Conservation (phyloP, 2,329 filamentous ascomycete species). For the Diaporthe ampelina region DNA sequence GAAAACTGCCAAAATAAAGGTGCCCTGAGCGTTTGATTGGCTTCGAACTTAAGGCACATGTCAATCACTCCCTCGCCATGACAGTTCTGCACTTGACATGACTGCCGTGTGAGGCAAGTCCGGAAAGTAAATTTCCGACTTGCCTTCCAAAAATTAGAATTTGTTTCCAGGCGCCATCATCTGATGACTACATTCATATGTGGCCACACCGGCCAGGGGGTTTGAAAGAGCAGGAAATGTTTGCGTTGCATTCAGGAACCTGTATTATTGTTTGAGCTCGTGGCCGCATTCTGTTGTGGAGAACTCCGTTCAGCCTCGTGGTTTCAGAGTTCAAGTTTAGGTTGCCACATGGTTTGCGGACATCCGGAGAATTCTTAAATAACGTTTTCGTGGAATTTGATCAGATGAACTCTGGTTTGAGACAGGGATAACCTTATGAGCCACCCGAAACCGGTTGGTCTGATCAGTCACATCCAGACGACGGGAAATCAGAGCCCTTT, state of each 20-base stretch:
- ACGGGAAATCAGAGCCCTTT: not conserved
- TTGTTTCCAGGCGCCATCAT: not conserved
- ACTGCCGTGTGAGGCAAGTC: not conserved
- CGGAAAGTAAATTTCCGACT: not conserved
- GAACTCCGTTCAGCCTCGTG: not conserved
- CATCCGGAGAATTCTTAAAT: not conserved
- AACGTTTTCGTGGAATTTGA: not conserved
- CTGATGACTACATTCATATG: not conserved
- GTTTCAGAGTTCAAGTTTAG: not conserved
- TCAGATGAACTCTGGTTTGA: too few relatives aligned
- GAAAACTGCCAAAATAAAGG: too few relatives aligned
- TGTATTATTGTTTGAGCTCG: not conserved
- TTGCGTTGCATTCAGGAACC: not conserved
- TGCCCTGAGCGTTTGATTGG: not conserved
- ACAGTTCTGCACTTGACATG: too few relatives aligned
- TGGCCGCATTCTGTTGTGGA: not conserved
- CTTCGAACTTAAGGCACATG: not conserved
- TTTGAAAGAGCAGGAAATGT: not conserved
- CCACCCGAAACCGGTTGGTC: not conserved
- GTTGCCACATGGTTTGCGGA: not conserved
- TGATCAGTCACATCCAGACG: not conserved
- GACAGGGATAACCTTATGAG: constrained; percentile 6
- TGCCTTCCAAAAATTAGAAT: not conserved
- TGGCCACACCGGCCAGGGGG: not conserved
- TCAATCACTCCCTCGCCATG: not conserved